Evolutionary conservation across 2,329 filamentous ascomycete genomes (phyloP), one percentile per base, ranked within the genome.

Genomic region (Fusarium sacchari): DNA sequence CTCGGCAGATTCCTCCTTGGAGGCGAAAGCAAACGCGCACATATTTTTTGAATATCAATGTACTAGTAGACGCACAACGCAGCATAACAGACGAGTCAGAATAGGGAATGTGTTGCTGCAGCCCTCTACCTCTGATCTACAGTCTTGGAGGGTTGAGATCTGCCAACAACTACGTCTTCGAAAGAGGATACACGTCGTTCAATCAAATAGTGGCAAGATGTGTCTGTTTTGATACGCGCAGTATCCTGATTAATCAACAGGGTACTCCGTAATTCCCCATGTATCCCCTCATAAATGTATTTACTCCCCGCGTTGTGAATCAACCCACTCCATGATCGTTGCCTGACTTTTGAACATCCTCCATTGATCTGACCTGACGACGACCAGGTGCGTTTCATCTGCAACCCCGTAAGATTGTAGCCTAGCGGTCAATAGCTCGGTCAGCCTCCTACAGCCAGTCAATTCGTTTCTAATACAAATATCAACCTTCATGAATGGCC

Each of bases 71-170:
- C 60, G 53, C 44, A 67, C 39, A 43, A 22, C 46, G 30, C 46
- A 56, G 58, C 42, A 53, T 39, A 37, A 22, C 40, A 47, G 65
- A 64, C 50, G 44, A 69, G 58, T 53, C 34, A 46, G 14, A 39
- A 24, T 50, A 26, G 36, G 53, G 40, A 32, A 68, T 69, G 50
- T 32, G 65, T 69, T 69, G 59, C 47, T 60, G 60, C 53, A 53
- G 60, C 71, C 64, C 62, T 69, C 65, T 64, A 36, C 71, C 52
- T 60, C 56, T 64, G 73, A 77, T 77, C 75, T 75, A 59, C 73
- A 40, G 40, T 47, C 36, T 55, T 47, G 42, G 44, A 67, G 53
- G 71, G 66, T 71, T 70, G 58, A 59, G 72, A 77, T 76, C 72
- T 74, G 43, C 72, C 59, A 18, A 42, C 32, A 58, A 42, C 70